These are phyloP conservation scores for Aspergillus cavernicola DNA, from an alignment of 495 filamentous ascomycete genomes.

Conservation along the genomic window DNA sequence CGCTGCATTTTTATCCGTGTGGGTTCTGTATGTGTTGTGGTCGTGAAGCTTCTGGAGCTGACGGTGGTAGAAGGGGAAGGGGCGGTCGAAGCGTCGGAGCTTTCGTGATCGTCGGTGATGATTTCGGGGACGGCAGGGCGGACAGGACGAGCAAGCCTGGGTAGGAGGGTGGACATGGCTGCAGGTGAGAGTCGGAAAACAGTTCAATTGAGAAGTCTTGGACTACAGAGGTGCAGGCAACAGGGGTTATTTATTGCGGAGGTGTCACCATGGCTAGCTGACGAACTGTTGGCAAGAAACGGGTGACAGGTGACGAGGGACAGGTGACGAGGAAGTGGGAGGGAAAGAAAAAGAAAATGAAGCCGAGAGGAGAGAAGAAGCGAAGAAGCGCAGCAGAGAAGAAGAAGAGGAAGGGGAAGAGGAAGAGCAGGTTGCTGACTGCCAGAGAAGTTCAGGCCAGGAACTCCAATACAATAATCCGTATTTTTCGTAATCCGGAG, in stretches of 20 bases:
- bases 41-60: slow-evolving; percentile 21
- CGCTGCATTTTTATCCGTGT: slow-evolving; percentile 30
- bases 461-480: too few species aligned
- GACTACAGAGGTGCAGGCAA: not conserved
- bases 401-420: not conserved
- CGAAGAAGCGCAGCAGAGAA: not conserved
- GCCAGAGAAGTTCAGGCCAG: not conserved
- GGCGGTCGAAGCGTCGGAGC: slow-evolving; percentile 18
- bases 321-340: not conserved
- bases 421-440: not conserved
- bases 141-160: slow-evolving; percentile 11
- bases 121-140: slow-evolving; percentile 15
- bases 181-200: slow-evolving; percentile 7
- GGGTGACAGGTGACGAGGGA: not conserved
- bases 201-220: slow-evolving; percentile 10
- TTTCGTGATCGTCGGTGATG: slow-evolving; percentile 18
- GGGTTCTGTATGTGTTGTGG: slow-evolving; percentile 20
- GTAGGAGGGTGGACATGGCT: slow-evolving; percentile 25
- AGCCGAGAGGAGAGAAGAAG: not conserved
- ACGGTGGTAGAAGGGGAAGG: slow-evolving; percentile 17
- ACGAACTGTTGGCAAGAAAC: not conserved
- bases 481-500: too few species aligned
- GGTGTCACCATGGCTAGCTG: slow-evolving; percentile 3
- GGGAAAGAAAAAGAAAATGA: not conserved
- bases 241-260: not conserved